Evolutionary conservation across 768 basidiomycete species (phyloP).

Genomic region (Porphyrellus cyaneotinctus): DNA sequence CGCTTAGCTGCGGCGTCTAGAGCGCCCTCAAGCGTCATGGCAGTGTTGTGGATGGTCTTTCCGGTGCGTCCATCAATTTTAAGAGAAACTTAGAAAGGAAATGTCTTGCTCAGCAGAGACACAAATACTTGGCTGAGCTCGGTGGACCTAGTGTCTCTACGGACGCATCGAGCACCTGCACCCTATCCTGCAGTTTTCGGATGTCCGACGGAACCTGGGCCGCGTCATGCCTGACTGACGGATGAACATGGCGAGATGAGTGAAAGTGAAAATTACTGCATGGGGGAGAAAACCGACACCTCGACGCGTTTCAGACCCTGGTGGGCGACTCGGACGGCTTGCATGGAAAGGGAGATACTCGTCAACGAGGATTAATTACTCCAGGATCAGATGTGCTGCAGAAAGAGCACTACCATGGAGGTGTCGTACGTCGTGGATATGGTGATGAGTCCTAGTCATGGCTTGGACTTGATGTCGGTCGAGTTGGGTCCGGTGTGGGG

Average conservation of each 20-base stretch:
- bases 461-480: too few relatives aligned
- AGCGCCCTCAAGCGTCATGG: rapidly evolving
- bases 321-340: background rate
- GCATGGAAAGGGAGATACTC: background rate
- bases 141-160: background rate
- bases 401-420: too few relatives aligned
- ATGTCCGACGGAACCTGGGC: background rate
- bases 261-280: background rate
- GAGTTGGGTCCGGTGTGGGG: too few relatives aligned
- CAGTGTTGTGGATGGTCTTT: background rate
- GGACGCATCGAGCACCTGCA: background rate
- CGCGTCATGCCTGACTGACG: slow-evolving; percentile 7
- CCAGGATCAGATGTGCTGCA: too few relatives aligned
- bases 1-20: background rate
- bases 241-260: slow-evolving; percentile 7
- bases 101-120: background rate
- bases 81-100: background rate
- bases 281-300: background rate
- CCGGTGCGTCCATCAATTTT: background rate
- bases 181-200: rapidly evolving
- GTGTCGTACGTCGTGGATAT: too few relatives aligned
- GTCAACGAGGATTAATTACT: too few relatives aligned
- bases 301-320: slow-evolving; percentile 1
- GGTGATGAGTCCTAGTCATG: too few relatives aligned
- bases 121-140: rapidly evolving